Evolutionary conservation across 441 rosid species (phyloP).

Genomic region (Euphorbia schlechtendalii): DNA sequence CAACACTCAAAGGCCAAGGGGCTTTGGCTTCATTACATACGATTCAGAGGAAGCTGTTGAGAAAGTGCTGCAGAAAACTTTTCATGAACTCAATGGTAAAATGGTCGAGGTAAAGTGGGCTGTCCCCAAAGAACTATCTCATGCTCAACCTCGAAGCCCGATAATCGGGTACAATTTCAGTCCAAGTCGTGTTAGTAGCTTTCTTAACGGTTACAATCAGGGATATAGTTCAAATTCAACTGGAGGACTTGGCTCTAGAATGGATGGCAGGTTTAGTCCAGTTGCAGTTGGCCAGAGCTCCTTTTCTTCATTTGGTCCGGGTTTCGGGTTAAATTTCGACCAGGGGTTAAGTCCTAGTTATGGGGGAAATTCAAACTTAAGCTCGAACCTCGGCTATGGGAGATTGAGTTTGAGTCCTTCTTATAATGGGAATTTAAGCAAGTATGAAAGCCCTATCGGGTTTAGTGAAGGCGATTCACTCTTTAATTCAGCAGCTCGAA

Average conservation of each 20-base stretch:
- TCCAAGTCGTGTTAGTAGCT: constrained; percentile 51
- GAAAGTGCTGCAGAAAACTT: constrained; percentile 67
- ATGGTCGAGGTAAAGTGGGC: constrained; percentile 85
- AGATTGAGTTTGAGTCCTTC: constrained; percentile 69
- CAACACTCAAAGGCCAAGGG: constrained; percentile 94
- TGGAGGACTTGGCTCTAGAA: constrained; percentile 69
- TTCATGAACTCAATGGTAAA: constrained; percentile 92
- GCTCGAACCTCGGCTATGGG: constrained; percentile 55
- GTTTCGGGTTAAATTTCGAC: constrained; percentile 71
- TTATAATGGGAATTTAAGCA: constrained; percentile 61
- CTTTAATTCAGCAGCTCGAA: constrained; percentile 59
- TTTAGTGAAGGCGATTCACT: constrained; percentile 53
- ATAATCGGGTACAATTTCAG: constrained; percentile 68
- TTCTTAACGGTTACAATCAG: constrained; percentile 62
- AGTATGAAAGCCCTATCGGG: constrained; percentile 53
- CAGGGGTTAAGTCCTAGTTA: constrained; percentile 55
- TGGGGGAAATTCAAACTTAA: constrained; percentile 49
- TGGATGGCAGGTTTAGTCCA: constrained; percentile 81
- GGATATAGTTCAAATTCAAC: constrained; percentile 57
- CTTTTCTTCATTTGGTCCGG: constrained; percentile 56
- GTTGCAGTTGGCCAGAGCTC: constrained; percentile 58
- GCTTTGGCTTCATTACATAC: constrained; percentile 88
- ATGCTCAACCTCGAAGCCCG: constrained; percentile 65
- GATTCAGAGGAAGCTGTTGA: constrained; percentile 91
- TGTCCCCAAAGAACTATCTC: constrained; percentile 85